Percentiles rank a stretch among this genome's conserved stretches.
These are phyloP conservation scores for Stachybotrys chlorohalonatus DNA, from an alignment of 2,329 filamentous ascomycete genomes.

Conservation along the genomic window DNA sequence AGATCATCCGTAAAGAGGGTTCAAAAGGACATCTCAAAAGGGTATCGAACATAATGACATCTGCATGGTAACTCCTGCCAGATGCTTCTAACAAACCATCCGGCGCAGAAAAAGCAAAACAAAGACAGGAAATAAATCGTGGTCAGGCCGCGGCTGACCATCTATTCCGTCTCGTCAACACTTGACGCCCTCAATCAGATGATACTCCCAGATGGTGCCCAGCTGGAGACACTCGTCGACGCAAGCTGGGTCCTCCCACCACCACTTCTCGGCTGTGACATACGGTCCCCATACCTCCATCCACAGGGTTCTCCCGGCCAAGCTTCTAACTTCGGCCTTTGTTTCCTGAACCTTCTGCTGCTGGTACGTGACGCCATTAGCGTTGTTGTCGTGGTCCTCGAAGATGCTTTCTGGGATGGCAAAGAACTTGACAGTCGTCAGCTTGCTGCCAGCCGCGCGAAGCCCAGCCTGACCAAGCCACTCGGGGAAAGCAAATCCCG, in stretches of 20 bases:
- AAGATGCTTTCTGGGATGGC: constrained; percentile 27
- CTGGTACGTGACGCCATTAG: constrained; percentile 13
- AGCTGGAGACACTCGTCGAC: constrained; percentile 44
- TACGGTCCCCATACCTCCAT: constrained; percentile 49
- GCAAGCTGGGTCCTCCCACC: constrained; percentile 51
- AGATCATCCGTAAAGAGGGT: too few relatives aligned
- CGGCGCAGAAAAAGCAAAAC: background rate
- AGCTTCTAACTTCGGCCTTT: constrained; percentile 39
- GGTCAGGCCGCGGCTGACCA: too few relatives aligned
- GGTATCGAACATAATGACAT: too few relatives aligned
- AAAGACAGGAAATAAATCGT: background rate
- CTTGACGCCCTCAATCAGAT: constrained; percentile 46
- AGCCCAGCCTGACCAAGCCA: constrained; percentile 51
- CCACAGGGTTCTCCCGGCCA: constrained; percentile 50
- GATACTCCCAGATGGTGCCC: constrained; percentile 51
- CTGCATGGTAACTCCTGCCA: too few relatives aligned
- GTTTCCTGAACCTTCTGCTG: constrained; percentile 16
- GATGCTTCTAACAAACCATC: too few relatives aligned
- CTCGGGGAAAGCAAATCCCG: constrained; percentile 46
- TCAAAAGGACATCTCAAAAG: too few relatives aligned
- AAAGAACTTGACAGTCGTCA: constrained; percentile 39
- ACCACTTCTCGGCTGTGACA: constrained; percentile 43
- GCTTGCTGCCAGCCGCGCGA: constrained; percentile 34
- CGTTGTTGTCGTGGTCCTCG: constrained; percentile 7
- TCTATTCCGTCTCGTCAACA: constrained; percentile 3